Base-by-base conservation (phyloP, 768 basidiomycete genomes). In the Mycena polygramma region DNA sequence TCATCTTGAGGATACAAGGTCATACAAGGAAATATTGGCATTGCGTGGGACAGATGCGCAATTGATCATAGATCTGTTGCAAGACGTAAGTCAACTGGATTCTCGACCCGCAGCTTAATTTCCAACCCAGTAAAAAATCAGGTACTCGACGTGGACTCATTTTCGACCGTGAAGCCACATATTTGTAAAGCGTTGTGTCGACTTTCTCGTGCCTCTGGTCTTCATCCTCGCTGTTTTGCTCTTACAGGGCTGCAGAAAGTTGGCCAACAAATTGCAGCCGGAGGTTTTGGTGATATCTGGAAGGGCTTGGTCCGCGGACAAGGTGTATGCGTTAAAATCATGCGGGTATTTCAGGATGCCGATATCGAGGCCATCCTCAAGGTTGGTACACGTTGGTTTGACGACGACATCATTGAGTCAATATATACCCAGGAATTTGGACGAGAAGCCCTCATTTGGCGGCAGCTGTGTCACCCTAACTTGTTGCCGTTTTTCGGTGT, bases 401-500 rank as follows among this genome's bases (percentile, higher is more conserved):
- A 9, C 17, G 36, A 30, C 0, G 20, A 35, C 19, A 11, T 26
- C 35, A 11, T 35, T 4, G 26, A 5, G 2, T 48, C 6, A 36
- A 37, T 14, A 52, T 14, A 13, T 14, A 13, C 49, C 1, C 30
- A 68, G 68, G 61, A 58, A 53, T 70, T 64, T 26, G 39, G 63
- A 17, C 41, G 71, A 41, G 77, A 77, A 46, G 73, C 75, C 13
- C 57, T 73, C n/a, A 74, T 76, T 30, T 71, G 73, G 41, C 75
- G 72, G 26, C 66, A 74, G 10, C 61, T 76, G 20, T 46, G 58
- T 45, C 76, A 75, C 60, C 75, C 77, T 9, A 75, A 75, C 48
- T 51, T 77, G 30, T 61, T 78, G 11, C 67, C 75, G 1, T 78
- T 76, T 57, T 61, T 75, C 30, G 77, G 77, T 19, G 36, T 75